Evolutionary conservation across 192 early-diverging fungal genomes (phyloP), one percentile per base, ranked within the genome.

Genomic region (Coemansia sp.): DNA sequence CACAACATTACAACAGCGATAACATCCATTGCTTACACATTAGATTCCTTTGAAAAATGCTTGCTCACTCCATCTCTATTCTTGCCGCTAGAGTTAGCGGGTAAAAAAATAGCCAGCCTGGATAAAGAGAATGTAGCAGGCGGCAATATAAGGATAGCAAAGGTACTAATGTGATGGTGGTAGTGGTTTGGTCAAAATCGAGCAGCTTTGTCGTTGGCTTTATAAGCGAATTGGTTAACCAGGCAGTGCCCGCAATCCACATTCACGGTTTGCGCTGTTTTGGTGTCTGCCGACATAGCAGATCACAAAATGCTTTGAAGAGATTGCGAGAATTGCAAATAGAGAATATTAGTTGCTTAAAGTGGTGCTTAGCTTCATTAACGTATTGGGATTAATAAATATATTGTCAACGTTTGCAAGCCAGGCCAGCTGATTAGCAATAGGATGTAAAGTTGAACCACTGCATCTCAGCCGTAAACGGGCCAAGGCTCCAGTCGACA

Each of bases 401-500:
- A 52, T 52, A 8, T 22, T 52, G 20, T 52, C 20, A 11, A 52
- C 24, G n/a, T 52, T 52, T 8, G 20, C 49, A 24, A 22, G 20
- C n/a, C 49, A 52, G 49, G 8, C 20, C 49, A 52, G 49, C 49
- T 57, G 13, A 16, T 52, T 68, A 78, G 50, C 76, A 78, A 44
- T 78, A 78, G 18, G 76, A 72, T 8, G 70, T 78, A 44, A 73
- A 69, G 10, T 62, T 69, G 63, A 78, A 65, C 71, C 71, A 78
- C 40, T 73, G 61, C 62, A 82, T 74, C 46, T 77, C 75, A 0
- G 75, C 72, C n/a, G 62, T 69, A 61, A 77, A 82, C 3, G 80
- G 80, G 11, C 58, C 75, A 6, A 64, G 50, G 11, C 47, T 72
- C 78, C 78, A 85, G 67, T 85, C 70, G 12, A 81, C 79, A 12